These are phyloP conservation scores for Pachysandra terminalis DNA, from an alignment of 164 flowering plant genomes.

Conservation along the genomic window DNA sequence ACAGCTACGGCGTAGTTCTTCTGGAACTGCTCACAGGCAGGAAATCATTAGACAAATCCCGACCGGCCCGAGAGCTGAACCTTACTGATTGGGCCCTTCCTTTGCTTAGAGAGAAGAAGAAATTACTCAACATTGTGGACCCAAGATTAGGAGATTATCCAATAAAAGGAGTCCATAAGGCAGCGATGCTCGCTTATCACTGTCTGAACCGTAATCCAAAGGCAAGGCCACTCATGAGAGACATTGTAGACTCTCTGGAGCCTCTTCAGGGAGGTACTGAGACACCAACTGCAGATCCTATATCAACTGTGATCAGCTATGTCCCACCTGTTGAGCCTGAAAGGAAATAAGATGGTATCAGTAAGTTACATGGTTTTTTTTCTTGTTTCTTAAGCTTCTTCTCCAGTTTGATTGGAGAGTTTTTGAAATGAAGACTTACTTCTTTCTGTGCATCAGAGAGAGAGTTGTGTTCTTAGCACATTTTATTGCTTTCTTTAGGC, in stretches of 20 bases:
- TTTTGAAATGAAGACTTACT: not conserved
- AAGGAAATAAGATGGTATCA: slow-evolving; percentile 1
- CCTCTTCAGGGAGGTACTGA: slow-evolving; percentile 60
- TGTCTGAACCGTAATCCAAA: slow-evolving; percentile 83
- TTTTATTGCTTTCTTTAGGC: not conserved
- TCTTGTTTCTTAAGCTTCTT: slow-evolving; percentile 4
- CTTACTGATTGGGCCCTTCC: slow-evolving; percentile 86
- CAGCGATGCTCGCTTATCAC: slow-evolving; percentile 91
- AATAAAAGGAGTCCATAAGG: slow-evolving; percentile 73
- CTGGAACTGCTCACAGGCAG: slow-evolving; percentile 85
- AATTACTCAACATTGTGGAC: slow-evolving; percentile 64
- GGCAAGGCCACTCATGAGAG: slow-evolving; percentile 93
- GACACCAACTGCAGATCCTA: slow-evolving; percentile 16
- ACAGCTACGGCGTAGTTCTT: slow-evolving; percentile 86
- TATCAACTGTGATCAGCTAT: slow-evolving; percentile 21
- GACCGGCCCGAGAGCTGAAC: slow-evolving; percentile 77
- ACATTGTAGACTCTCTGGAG: slow-evolving; percentile 83
- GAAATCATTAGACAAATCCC: slow-evolving; percentile 67
- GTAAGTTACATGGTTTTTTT: slow-evolving; percentile 1
- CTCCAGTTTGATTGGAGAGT: slow-evolving; percentile 15
- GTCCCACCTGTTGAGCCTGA: slow-evolving; percentile 12
- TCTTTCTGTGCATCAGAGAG: not conserved
- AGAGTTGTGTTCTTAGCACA: not conserved
- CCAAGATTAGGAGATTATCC: slow-evolving; percentile 86
- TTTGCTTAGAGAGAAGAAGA: slow-evolving; percentile 72